Conservation (phyloP, 2,329 filamentous ascomycete species). For the Cucurbitaria berberidis region DNA sequence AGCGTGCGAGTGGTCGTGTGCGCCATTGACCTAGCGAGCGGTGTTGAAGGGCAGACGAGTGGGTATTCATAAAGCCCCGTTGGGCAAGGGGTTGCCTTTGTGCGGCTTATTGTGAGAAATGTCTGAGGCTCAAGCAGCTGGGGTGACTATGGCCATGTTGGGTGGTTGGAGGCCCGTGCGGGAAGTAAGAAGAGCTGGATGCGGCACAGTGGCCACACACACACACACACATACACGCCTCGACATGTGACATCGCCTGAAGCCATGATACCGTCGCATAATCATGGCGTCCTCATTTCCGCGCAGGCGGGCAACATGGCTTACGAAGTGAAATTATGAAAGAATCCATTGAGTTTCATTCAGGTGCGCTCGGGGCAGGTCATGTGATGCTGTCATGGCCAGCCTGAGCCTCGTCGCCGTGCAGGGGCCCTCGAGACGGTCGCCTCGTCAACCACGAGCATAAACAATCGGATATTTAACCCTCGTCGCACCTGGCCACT, state of each 20-base stretch:
- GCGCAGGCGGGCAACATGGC: no score
- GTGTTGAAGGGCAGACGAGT: conserved; percentile 11
- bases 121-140: conserved; percentile 27
- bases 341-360: no score
- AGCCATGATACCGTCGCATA: no score
- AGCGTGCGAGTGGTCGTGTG: conserved; percentile 27
- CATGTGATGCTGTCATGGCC: conserved; percentile 42
- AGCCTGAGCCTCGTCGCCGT: conserved; percentile 13
- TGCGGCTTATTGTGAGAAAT: conserved; percentile 24
- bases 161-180: conserved; percentile 20
- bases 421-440: conserved; percentile 26
- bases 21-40: conserved; percentile 38
- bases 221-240: conserved; percentile 8
- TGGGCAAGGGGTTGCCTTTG: conserved; percentile 27
- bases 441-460: conserved; percentile 37
- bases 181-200: conserved; percentile 17
- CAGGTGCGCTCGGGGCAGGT: conserved; percentile 14
- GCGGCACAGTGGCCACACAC: conserved; percentile 21
- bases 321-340: no score
- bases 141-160: conserved; percentile 16
- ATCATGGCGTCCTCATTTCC: not conserved
- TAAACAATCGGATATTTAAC: conserved; percentile 49
- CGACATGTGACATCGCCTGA: no score
- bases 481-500: conserved; percentile 29
- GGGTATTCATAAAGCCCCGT: conserved; percentile 23